Base-by-base conservation (phyloP, 208 protist genomes). In the Leishmania lainsoni region DNA sequence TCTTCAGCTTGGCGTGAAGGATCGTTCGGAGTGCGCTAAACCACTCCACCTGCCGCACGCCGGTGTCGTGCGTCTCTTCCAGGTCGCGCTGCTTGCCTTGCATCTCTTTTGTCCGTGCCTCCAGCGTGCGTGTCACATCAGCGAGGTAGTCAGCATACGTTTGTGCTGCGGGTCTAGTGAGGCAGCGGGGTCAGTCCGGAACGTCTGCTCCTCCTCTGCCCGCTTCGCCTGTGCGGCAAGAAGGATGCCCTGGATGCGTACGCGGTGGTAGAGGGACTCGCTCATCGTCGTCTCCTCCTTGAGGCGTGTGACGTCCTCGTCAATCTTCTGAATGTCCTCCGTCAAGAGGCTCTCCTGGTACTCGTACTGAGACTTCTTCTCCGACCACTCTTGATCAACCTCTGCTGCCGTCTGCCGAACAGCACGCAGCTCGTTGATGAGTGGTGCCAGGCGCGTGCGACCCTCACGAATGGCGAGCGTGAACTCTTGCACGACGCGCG, bases 301-400 rank as follows among this genome's bases (percentile, higher is more conserved):
- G 35, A 95, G 87, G 32, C 83, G 72, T 17, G 91, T 91, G 26
- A 97, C 94, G 75, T 97, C 89, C 52, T 91, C 91, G 72, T 97
- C 90, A 29, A 97, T 82, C 81, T 97, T 97, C 78, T 89, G 89
- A 49, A 96, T 94, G 75, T 98, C 92, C 84, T 96, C 92, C 85
- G 91, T 96, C 35, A 97, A 84, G 63, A 95, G 63, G 56, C 76
- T 79, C 69, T 98, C 90, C 81, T 97, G 92, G 79, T 94, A 92
- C 54, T 98, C 94, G 84, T 97, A 98, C 82, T 95, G 87, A 29
- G 89, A 84, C 87, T 97, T 97, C 86, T 93, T 95, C 75, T 92
- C 86, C 51, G 81, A 80, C 91, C 93, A 98, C 81, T 94, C 91
- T 85, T 94, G 84, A 65, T 98, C 95, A 39, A 98, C 90, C 83